Conservation (phyloP, 148 eudicot genomes). For the Fagopyrum tataricum region DNA sequence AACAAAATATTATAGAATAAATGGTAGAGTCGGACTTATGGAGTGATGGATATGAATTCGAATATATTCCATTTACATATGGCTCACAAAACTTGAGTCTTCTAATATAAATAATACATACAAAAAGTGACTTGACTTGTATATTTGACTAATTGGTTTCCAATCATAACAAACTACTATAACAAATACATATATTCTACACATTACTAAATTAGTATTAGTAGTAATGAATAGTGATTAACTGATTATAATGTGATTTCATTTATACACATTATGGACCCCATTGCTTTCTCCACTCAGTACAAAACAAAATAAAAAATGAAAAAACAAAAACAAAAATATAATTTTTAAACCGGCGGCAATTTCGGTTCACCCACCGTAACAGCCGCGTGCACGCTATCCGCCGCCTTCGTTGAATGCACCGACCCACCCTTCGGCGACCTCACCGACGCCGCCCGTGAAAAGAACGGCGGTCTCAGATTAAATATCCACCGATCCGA, state of each 20-base stretch:
- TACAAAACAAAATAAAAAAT: neutral
- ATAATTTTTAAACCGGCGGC: constrained; percentile 1
- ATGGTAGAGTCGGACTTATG: too few species aligned
- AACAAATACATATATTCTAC: neutral
- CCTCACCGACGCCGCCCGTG: constrained; percentile 31
- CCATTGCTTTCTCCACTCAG: neutral
- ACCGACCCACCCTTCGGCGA: constrained; percentile 31
- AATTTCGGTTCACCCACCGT: neutral
- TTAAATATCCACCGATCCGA: constrained; percentile 58
- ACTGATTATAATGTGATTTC: neutral
- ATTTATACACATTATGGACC: neutral
- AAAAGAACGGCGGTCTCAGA: constrained; percentile 41
- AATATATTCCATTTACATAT: too few species aligned
- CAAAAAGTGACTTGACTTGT: too few species aligned
- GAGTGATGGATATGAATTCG: too few species aligned
- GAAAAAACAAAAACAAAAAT: neutral
- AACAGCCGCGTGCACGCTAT: constrained; percentile 5
- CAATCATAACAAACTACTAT: too few species aligned
- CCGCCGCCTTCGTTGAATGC: neutral
- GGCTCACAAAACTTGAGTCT: too few species aligned
- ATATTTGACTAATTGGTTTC: too few species aligned
- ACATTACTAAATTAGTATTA: neutral
- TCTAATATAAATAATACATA: too few species aligned
- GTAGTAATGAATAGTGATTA: neutral
- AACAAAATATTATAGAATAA: too few species aligned